These are phyloP conservation scores for Diaporthe sp. DNA, from an alignment of 2,329 filamentous ascomycete genomes.

Conservation along the genomic window DNA sequence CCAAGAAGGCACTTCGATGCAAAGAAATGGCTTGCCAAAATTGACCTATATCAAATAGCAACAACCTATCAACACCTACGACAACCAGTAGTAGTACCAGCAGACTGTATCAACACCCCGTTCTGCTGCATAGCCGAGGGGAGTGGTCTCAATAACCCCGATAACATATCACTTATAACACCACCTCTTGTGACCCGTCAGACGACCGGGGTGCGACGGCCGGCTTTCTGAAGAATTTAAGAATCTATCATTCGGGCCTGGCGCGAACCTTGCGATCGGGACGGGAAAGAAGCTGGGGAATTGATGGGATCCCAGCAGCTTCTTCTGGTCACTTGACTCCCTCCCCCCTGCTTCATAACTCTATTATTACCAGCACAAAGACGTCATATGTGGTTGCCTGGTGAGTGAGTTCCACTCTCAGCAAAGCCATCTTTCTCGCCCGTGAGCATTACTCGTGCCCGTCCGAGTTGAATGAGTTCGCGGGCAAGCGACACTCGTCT, in stretches of 20 bases:
- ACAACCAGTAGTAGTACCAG: not conserved
- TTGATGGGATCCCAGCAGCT: slow-evolving; percentile 16
- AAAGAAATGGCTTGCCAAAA: not conserved
- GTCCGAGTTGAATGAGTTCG: not conserved
- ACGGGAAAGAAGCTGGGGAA: not conserved
- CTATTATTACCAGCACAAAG: not conserved
- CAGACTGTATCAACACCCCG: not conserved
- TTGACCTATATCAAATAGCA: not conserved
- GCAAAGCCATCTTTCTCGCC: not conserved
- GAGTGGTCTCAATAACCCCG: not conserved
- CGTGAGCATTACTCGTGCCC: slow-evolving; percentile 10
- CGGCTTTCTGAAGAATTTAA: not conserved
- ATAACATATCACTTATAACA: slow-evolving; percentile 26
- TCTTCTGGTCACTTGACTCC: slow-evolving; percentile 17
- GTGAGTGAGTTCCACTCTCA: too few species aligned
- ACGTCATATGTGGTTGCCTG: slow-evolving; percentile 2
- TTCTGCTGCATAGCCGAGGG: slow-evolving; percentile 25
- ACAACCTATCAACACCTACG: not conserved
- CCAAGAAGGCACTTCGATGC: not conserved
- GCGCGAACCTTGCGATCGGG: not conserved
- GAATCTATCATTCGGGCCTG: not conserved
- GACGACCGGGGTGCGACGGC: not conserved
- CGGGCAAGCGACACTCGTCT: slow-evolving; percentile 5
- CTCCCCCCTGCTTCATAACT: not conserved
- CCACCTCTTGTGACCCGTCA: slow-evolving; percentile 12